phyloP scores from a whole-genome alignment of 257 asterid species.

The Solanum pinnatisectum region DNA sequence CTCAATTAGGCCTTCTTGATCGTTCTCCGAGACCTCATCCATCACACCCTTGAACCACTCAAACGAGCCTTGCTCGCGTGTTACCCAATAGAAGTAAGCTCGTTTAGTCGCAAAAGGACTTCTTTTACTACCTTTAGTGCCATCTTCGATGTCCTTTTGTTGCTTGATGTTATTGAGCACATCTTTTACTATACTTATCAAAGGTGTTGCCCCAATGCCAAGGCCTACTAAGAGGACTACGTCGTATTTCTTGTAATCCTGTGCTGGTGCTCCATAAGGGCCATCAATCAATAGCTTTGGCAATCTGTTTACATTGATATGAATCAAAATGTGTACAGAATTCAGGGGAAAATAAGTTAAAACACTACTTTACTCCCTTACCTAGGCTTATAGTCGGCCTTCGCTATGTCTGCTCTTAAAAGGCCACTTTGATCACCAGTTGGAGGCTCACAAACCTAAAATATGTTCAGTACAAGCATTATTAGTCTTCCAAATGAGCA shows the following conservation, averaged over 20 bases:
- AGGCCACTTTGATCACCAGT: constrained; percentile 19
- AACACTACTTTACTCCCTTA: background rate
- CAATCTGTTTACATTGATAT: constrained; percentile 23
- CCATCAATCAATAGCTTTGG: constrained; percentile 65
- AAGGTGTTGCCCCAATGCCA: constrained; percentile 74
- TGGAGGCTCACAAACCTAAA: constrained; percentile 20
- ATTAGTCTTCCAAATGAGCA: background rate
- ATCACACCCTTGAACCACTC: constrained; percentile 76
- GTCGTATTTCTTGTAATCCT: constrained; percentile 59
- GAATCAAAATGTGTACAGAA: background rate
- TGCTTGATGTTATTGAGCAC: constrained; percentile 48
- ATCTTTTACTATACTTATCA: constrained; percentile 71
- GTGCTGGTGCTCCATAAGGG: constrained; percentile 81
- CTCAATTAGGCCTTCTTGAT: constrained; percentile 47
- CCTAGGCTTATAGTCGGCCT: constrained; percentile 14
- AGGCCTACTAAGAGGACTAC: constrained; percentile 58
- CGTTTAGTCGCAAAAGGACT: constrained; percentile 24
- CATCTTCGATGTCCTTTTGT: constrained; percentile 1
- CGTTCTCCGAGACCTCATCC: constrained; percentile 62
- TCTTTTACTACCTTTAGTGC: background rate
- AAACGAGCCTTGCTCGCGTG: constrained; percentile 66
- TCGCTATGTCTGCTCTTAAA: constrained; percentile 15
- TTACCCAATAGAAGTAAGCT: constrained; percentile 82
- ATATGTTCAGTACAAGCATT: background rate
- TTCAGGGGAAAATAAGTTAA: background rate